These are phyloP conservation scores for Venturia effusa DNA, from an alignment of 2,329 filamentous ascomycete genomes.

Conservation along the genomic window DNA sequence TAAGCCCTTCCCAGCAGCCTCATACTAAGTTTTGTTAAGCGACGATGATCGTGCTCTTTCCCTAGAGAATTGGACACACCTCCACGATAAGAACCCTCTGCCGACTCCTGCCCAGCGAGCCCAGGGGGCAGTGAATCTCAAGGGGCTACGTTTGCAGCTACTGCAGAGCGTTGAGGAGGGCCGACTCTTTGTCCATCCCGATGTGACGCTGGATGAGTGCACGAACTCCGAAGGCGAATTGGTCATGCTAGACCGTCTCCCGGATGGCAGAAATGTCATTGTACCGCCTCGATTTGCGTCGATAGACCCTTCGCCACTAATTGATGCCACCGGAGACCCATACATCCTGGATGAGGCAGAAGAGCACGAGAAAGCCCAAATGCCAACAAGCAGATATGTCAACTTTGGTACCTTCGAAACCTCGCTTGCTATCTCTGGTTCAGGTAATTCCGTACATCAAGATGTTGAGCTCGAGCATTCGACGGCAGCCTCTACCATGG, in stretches of 20 bases:
- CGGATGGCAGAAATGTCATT: not conserved
- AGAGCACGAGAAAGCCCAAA: not conserved
- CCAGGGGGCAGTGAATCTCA: not conserved
- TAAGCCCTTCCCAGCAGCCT: no score
- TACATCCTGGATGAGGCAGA: not conserved
- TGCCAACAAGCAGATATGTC: not conserved
- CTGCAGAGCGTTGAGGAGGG: not conserved
- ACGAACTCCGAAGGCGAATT: not conserved
- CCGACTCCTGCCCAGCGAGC: not conserved
- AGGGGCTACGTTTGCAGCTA: not conserved
- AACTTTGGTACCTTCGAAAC: not conserved
- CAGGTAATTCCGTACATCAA: not conserved
- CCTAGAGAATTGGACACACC: not conserved
- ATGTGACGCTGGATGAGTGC: not conserved
- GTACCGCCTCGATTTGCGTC: not conserved
- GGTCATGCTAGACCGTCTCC: not conserved
- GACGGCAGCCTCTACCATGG: not conserved
- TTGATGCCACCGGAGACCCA: not conserved
- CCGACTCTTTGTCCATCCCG: not conserved
- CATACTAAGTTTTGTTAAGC: not conserved
- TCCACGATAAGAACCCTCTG: not conserved
- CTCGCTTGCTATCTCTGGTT: not conserved
- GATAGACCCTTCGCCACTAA: not conserved
- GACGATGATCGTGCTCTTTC: not conserved
- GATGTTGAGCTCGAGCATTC: not conserved